These are phyloP conservation scores for Talaromyces piceae DNA, from an alignment of 2,329 filamentous ascomycete genomes.

Conservation along the genomic window DNA sequence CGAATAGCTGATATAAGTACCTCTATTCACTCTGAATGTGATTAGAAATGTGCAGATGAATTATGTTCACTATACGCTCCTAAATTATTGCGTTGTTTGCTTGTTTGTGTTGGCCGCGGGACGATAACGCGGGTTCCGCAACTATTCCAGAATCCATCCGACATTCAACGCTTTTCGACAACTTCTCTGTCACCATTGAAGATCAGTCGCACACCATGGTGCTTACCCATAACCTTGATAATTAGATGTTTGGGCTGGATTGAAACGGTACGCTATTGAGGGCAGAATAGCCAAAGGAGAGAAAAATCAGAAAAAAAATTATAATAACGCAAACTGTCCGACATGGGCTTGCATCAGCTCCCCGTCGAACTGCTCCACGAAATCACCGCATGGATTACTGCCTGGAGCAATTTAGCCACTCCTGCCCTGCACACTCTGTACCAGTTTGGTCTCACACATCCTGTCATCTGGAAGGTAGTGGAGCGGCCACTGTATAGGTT, in stretches of 20 bases:
- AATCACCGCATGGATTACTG: not conserved
- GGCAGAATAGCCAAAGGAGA: no score
- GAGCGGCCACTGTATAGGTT: not conserved
- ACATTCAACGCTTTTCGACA: not conserved
- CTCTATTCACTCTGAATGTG: no score
- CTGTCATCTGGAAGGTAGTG: not conserved
- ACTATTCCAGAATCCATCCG: no score
- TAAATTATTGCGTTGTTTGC: no score
- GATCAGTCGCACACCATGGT: not conserved
- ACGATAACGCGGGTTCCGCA: no score
- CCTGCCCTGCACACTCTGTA: not conserved
- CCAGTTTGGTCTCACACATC: not conserved
- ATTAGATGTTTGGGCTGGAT: not conserved
- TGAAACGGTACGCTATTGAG: no score
- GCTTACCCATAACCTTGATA: not conserved
- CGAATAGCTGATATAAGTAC: no score
- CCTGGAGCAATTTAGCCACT: not conserved
- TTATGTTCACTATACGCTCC: no score
- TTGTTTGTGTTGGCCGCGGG: no score
- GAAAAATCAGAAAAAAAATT: slow-evolving; percentile 7
- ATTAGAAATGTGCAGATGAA: no score
- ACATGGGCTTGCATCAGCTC: not conserved
- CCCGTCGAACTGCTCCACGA: not conserved
- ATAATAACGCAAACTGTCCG: not conserved
- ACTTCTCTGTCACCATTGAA: not conserved